Evolutionary conservation across 2,329 filamentous ascomycete species (phyloP).

Genomic region (Aspergillus pseudonomiae): DNA sequence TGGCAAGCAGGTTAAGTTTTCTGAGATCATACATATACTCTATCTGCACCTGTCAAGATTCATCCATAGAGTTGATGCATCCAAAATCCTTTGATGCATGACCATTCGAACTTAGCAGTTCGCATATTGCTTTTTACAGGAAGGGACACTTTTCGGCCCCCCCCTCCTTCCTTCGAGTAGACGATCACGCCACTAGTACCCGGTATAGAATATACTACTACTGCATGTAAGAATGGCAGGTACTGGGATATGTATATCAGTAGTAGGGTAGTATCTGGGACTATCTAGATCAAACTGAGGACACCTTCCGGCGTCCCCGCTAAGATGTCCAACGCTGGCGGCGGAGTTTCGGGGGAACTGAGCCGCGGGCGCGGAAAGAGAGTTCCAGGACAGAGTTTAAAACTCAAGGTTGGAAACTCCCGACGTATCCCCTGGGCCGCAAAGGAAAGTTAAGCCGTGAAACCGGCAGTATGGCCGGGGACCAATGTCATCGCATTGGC

Average conservation of each 20-base stretch:
- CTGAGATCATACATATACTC: not conserved
- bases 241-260: not conserved
- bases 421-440: not conserved
- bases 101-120: not conserved
- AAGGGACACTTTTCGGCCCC: not conserved
- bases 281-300: not conserved
- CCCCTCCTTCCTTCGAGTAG: not conserved
- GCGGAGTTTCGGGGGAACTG: not conserved
- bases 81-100: not conserved
- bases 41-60: not conserved
- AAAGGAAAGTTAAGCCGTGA: slow-evolving; percentile 24
- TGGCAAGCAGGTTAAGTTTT: not conserved
- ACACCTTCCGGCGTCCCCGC: not conserved
- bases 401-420: not conserved
- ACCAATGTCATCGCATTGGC: slow-evolving; percentile 34
- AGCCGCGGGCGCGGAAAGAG: not conserved
- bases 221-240: not conserved
- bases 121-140: not conserved
- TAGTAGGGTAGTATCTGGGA: not conserved
- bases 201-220: not conserved
- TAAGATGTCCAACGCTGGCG: not conserved
- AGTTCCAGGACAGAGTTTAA: not conserved
- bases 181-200: not conserved
- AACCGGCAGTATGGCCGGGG: slow-evolving; percentile 31
- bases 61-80: not conserved